Evolutionary conservation across 1,284 basidiomycete genomes (phyloP), one percentile per base, ranked within the genome.

Genomic region (Cutaneotrichosporon cutaneum): DNA sequence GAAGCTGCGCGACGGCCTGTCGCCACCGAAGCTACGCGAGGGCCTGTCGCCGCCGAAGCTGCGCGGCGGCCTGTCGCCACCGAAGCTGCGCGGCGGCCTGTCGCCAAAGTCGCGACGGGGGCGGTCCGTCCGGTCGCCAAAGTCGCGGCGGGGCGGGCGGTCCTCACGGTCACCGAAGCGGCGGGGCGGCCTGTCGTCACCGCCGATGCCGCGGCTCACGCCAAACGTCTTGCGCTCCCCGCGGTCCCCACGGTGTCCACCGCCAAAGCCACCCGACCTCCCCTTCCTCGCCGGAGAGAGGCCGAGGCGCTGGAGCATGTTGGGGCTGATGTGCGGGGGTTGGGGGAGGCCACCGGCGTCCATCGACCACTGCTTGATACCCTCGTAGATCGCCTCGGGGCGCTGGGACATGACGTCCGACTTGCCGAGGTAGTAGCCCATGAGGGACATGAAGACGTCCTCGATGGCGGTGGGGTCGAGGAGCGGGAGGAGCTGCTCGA

Each of bases 341-440:
- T 77, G 65, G 0, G 77, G 64, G 33, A 88, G 74, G 24, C 86
- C 86, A 47, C 81, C 81, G 6, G 82, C 84, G 42, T 82, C 81
- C 18, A 73, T 81, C 0, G 87, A 76, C 92, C 91, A 94, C 36
- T 82, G 78, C 74, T 87, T 85, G 60, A 87, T 77, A 9, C 87
- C 88, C 36, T 86, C 80, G 22, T 89, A 66, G 55, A 92, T 77
- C n/a, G 80, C 82, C 24, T 65, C 54, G 2, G 56, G 26, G 2
- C 65, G 70, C 2, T 83, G 71, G 26, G 86, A 82, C 55, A 92
- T 70, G 27, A 87, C 82, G 8, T 73, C 73, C 0, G 80, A 61
- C 70, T 86, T 86, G 54, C 82, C 75, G 53, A 86, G 67, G 79
- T 94, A 94, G 82, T 87, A 94, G 0, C 92, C 92, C 14, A 94